Base-by-base conservation (phyloP, 805 yeast genomes). In the Hemisphaericaspora nanyangensis region DNA sequence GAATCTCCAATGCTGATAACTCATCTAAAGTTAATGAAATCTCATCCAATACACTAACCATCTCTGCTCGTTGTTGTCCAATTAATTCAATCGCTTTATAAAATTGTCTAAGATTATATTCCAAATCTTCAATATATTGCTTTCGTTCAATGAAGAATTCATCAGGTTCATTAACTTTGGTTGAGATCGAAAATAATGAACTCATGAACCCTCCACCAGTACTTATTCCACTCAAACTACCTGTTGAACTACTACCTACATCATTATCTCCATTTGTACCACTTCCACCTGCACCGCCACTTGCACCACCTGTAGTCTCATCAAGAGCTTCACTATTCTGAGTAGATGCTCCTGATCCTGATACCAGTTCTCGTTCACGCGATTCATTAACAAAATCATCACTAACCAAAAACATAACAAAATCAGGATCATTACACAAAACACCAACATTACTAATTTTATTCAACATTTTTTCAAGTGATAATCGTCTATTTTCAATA, bases 391-490 rank as follows among this genome's bases (percentile, higher is more conserved):
- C 48, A 52, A 93, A 87, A 46, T 85, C 75, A 19, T 78, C 82
- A 46, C 88, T 79, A 36, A 83, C 82, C 50, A 93, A 65, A 55
- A 93, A 93, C 63, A 86, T 70, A 25, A 79, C 62, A 43, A 89
- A 84, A 55, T 88, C 97, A 1, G 72, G 66, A 59, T 93, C 98
- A 27, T 66, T 69, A 46, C 80, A 81, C 34, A 93, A 65, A 1
- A 54, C 53, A 0, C 77, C 68, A 44, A 76, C 79, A 26, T 61
- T 61, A 6, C 85, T 68, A n/a, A 87, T 82, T 54, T 84, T 85
- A 27, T 60, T 63, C 43, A 93, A 71, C 99, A 93, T 93, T 50
- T 73, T 79, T 55, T 91, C 96, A 54, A 93, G 70, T 5, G 91
- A 86, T 17, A 82, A 68, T 41, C 97, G 71, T 60, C 98, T 76